Evolutionary conservation across 805 yeast species (phyloP), one percentile per base, ranked within the genome.

Genomic region (Candida tibetensis): DNA sequence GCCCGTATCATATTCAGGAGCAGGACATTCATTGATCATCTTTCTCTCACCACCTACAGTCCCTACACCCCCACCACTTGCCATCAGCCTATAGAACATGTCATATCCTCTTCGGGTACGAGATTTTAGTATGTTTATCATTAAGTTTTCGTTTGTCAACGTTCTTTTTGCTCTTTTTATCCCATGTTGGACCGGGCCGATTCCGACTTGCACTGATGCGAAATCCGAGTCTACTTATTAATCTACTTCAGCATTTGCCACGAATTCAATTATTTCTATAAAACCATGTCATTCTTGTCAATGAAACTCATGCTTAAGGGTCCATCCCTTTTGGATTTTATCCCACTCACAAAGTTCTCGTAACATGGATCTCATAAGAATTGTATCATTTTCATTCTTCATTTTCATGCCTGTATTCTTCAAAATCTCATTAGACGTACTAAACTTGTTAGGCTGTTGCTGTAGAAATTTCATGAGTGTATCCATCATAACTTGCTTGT

Each of bases 261-360:
- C n/a, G n/a, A n/a, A n/a, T n/a, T n/a, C n/a, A n/a, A n/a, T n/a
- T n/a, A n/a, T n/a, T n/a, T n/a, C n/a, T n/a, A n/a, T n/a, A n/a
- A n/a, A n/a, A n/a, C n/a, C n/a, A n/a, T n/a, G n/a, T n/a, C n/a
- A n/a, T n/a, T n/a, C n/a, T n/a, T n/a, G n/a, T n/a, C n/a, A n/a
- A n/a, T n/a, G 31, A 39, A 51, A 60, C 5, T 79, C 88, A 2
- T 68, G 69, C 46, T 80, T 78, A 23, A 87, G 61, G 1, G 53
- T 55, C 96, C 96, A 87, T 0, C 82, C 83, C 38, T 74, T 73
- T 28, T 58, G 61, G 1, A 40, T 49, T n/a, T 63, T 59, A 45
- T 81, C 77, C 89, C 95, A 89, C 1, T 51, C 59, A 2, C 93
- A 85, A 15, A 86, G 75, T 28, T 77, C 72, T 32, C 77, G 74